A percentile compares a stretch with the other conserved stretches of the same genome.
Evolutionary conservation across 2,329 filamentous ascomycete species (phyloP).

Genomic region (Emmonsia crescens): DNA sequence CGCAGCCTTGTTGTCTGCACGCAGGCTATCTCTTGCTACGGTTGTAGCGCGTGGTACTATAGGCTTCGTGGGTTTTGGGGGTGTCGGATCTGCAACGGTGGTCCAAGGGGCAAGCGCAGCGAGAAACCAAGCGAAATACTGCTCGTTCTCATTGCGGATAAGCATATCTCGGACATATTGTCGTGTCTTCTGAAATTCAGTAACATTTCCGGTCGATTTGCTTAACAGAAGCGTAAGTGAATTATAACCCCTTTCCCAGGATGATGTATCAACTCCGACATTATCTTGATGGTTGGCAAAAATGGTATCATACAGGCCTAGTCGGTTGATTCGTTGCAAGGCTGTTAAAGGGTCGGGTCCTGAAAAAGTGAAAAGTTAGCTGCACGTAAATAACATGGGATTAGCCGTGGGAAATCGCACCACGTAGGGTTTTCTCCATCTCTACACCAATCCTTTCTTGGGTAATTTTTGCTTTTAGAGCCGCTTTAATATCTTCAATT

Average conservation of each 20-base stretch:
- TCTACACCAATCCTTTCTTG: constrained; percentile 81
- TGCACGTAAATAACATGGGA: neutral
- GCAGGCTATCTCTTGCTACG: constrained; percentile 67
- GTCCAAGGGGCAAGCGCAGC: constrained; percentile 65
- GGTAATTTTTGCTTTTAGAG: constrained; percentile 80
- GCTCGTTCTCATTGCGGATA: constrained; percentile 51
- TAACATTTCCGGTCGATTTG: constrained; percentile 26
- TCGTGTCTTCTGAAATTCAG: constrained; percentile 6
- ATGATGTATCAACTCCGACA: constrained; percentile 45
- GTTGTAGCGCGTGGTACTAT: constrained; percentile 50
- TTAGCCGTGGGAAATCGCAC: constrained; percentile 28
- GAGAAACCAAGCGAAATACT: constrained; percentile 67
- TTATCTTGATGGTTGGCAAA: constrained; percentile 37
- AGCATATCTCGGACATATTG: constrained; percentile 37
- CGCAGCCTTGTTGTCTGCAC: constrained; percentile 63
- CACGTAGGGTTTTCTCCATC: constrained; percentile 80
- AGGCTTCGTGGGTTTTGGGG: constrained; percentile 37
- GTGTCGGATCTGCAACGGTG: constrained; percentile 34
- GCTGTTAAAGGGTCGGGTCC: constrained; percentile 30
- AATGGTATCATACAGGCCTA: constrained; percentile 30
- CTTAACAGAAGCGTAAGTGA: constrained; percentile 45
- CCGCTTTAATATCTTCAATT: constrained; percentile 63
- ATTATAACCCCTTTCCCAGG: constrained; percentile 55
- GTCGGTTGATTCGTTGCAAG: constrained; percentile 29
- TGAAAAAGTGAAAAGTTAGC: constrained; percentile 9